These are phyloP conservation scores for Phaeoacremonium minimum DNA, from an alignment of 2,329 filamentous ascomycete species.

Conservation along the genomic window DNA sequence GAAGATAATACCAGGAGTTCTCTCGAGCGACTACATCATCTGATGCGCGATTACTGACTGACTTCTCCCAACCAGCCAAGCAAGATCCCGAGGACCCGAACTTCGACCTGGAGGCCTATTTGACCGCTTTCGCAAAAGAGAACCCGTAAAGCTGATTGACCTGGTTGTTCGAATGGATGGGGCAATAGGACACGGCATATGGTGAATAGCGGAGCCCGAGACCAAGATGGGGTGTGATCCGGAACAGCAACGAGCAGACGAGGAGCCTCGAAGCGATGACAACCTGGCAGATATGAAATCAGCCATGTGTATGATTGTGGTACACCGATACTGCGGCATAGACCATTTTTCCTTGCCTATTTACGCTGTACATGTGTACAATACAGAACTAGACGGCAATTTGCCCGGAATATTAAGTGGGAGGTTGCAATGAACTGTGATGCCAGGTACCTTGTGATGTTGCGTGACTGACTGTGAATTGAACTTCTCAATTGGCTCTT, in stretches of 20 bases:
- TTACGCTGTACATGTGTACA: slow-evolving; percentile 49
- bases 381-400: slow-evolving; percentile 48
- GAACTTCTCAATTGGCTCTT: too few species aligned
- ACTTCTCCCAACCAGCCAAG: slow-evolving; percentile 19
- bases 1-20: slow-evolving; percentile 8
- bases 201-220: too few species aligned
- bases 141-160: slow-evolving; percentile 35
- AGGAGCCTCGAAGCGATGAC: neutral
- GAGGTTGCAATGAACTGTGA: too few species aligned
- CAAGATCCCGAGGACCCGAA: slow-evolving; percentile 74
- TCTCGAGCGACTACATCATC: too few species aligned
- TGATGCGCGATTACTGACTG: too few species aligned
- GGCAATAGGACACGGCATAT: too few species aligned
- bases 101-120: slow-evolving; percentile 87
- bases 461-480: too few species aligned
- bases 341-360: slow-evolving; percentile 39
- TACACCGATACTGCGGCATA: slow-evolving; percentile 40
- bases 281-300: slow-evolving; percentile 7
- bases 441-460: too few species aligned
- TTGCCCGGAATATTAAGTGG: too few species aligned
- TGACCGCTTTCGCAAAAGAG: slow-evolving; percentile 58
- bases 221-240: too few species aligned
- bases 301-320: slow-evolving; percentile 31
- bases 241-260: too few species aligned
- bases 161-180: slow-evolving; percentile 17